Percentiles rank a stretch among this genome's conserved stretches.
These are phyloP conservation scores for Ustulina deusta DNA, from an alignment of 2,329 filamentous ascomycete species.

Conservation along the genomic window DNA sequence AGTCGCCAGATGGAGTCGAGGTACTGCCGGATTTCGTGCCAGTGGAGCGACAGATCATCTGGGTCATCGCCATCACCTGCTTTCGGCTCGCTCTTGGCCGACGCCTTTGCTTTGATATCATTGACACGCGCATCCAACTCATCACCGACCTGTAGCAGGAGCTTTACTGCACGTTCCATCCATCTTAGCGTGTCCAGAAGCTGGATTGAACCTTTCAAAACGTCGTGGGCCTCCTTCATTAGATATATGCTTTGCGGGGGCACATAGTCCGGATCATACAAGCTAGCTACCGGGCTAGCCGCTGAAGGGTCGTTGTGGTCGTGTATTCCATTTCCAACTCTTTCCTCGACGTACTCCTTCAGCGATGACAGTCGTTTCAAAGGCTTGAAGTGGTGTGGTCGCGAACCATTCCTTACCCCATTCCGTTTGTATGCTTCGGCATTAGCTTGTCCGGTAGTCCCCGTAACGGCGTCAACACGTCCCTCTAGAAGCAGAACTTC, in stretches of 20 bases:
- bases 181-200: constrained; percentile 60
- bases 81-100: constrained; percentile 30
- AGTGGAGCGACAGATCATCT: constrained; percentile 54
- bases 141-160: constrained; percentile 59
- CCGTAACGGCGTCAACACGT: constrained; percentile 58
- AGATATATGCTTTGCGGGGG: constrained; percentile 60
- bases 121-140: constrained; percentile 54
- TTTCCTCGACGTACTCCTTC: constrained; percentile 47
- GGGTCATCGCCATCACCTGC: constrained; percentile 40
- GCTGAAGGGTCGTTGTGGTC: constrained; percentile 21
- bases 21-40: constrained; percentile 62
- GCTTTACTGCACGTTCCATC: constrained; percentile 61
- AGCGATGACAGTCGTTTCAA: constrained; percentile 46
- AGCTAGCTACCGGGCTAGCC: constrained; percentile 25
- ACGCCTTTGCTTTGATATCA: constrained; percentile 40
- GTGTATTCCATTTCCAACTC: constrained; percentile 34
- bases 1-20: constrained; percentile 56
- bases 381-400: constrained; percentile 41
- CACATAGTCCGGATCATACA: constrained; percentile 51
- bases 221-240: constrained; percentile 62
- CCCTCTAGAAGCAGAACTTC: constrained; percentile 57
- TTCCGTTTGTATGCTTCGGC: constrained; percentile 43
- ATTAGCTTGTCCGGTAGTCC: constrained; percentile 48
- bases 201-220: constrained; percentile 59
- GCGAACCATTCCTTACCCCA: constrained; percentile 29